Evolutionary conservation across 1,284 basidiomycete species (phyloP).

Genomic region (Phylloboletellus chloephorus): DNA sequence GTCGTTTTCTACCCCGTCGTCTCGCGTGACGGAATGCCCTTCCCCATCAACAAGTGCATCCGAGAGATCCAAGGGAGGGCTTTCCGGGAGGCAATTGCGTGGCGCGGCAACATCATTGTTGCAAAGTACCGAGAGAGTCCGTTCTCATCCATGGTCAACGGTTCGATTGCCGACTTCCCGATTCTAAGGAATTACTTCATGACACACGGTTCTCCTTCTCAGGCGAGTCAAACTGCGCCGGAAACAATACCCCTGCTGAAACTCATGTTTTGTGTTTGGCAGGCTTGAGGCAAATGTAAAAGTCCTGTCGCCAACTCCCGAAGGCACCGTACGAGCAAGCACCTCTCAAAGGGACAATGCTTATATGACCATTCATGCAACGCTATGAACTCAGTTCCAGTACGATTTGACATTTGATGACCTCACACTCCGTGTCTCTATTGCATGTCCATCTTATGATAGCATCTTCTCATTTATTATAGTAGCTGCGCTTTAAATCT

Average conservation of each 20-base stretch:
- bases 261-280: conserved; percentile 27
- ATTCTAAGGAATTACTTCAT: conserved; percentile 72
- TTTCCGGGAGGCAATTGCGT: conserved; percentile 57
- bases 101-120: conserved; percentile 73
- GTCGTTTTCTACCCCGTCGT: conserved; percentile 70
- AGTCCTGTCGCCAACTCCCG: background rate
- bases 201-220: conserved; percentile 50
- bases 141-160: conserved; percentile 63
- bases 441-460: conserved; percentile 23
- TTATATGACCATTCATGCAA: conserved; percentile 31
- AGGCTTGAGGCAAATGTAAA: conserved; percentile 29
- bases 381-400: conserved; percentile 10
- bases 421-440: conserved; percentile 23
- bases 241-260: conserved; percentile 17
- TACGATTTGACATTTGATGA: conserved; percentile 7
- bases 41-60: conserved; percentile 69
- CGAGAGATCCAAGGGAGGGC: conserved; percentile 61
- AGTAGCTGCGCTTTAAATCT: conserved; percentile 19
- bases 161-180: conserved; percentile 75
- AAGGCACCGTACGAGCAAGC: conserved; percentile 1
- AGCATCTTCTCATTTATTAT: conserved; percentile 14
- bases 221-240: conserved; percentile 30
- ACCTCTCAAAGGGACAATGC: conserved; percentile 16
- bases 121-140: conserved; percentile 68
- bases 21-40: conserved; percentile 71